Evolutionary conservation across 2,329 filamentous ascomycete species (phyloP).

Genomic region (Aspergillus sp.): DNA sequence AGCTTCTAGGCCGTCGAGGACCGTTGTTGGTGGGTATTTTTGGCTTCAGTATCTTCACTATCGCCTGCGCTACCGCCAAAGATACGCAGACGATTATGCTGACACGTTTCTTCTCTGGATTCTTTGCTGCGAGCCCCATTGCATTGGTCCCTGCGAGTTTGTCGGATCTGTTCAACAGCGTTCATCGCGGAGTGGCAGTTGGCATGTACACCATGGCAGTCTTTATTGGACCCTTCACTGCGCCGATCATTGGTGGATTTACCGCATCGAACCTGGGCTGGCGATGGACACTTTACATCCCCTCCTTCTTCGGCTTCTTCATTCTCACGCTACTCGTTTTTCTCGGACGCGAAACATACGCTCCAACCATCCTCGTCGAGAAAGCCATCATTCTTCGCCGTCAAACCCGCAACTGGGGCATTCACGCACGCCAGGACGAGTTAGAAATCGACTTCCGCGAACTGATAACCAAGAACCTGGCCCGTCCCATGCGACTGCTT

Average conservation of each 20-base stretch:
- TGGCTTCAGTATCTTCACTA: conserved; percentile 38
- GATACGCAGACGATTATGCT: conserved; percentile 34
- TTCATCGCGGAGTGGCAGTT: conserved; percentile 32
- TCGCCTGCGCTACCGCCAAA: conserved; percentile 36
- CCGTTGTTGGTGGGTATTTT: conserved; percentile 39
- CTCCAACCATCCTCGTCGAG: conserved; percentile 28
- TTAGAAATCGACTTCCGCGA: conserved; percentile 13
- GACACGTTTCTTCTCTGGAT: conserved; percentile 38
- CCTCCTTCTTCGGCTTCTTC: conserved; percentile 45
- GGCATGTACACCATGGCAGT: conserved; percentile 43
- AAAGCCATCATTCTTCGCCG: conserved; percentile 14
- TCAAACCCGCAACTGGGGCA: conserved; percentile 17
- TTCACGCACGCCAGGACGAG: conserved; percentile 17
- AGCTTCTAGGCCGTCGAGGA: conserved; percentile 52
- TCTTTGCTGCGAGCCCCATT: conserved; percentile 37
- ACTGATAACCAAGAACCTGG: conserved; percentile 14
- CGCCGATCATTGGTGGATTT: conserved; percentile 45
- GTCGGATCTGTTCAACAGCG: conserved; percentile 44
- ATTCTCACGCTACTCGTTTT: conserved; percentile 25
- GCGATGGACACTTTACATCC: conserved; percentile 46
- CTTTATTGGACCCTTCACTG: conserved; percentile 40
- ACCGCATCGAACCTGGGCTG: conserved; percentile 43
- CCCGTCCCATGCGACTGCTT: conserved; percentile 15
- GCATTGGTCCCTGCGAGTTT: conserved; percentile 36
- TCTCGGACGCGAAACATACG: conserved; percentile 49